phyloP scores from a whole-genome alignment of 306 rosid genomes.

The Canavalia ensiformis region DNA sequence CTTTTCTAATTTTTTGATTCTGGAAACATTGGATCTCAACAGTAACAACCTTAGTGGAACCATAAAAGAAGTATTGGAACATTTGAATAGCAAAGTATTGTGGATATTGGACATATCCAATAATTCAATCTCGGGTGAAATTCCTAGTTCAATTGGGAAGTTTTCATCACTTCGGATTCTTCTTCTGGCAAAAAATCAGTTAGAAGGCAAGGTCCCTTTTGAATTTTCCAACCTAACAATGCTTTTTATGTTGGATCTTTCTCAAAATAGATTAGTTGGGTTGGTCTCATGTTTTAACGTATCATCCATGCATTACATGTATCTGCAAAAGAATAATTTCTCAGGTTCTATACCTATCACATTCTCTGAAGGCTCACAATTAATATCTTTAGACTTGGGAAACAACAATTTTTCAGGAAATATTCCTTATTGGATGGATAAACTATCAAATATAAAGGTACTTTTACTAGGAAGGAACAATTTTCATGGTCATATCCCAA shows the following conservation, averaged over 20 bases:
- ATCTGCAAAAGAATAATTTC: slow-evolving; percentile 17
- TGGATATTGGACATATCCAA: not conserved
- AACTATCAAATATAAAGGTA: not conserved
- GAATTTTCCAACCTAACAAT: not conserved
- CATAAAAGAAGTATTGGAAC: not conserved
- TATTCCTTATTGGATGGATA: not conserved
- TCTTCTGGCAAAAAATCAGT: not conserved
- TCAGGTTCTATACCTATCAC: not conserved
- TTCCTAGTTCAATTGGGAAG: slow-evolving; percentile 19
- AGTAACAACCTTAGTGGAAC: slow-evolving; percentile 15
- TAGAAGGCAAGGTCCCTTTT: slow-evolving; percentile 32
- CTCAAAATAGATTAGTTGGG: slow-evolving; percentile 13
- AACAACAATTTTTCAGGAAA: slow-evolving; percentile 9
- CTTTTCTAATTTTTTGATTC: not conserved
- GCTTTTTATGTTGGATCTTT: not conserved
- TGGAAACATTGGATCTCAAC: not conserved
- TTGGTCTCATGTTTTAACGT: not conserved
- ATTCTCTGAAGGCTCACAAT: not conserved
- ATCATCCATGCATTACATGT: not conserved
- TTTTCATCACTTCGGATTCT: rapidly evolving
- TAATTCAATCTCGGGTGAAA: slow-evolving; percentile 26
- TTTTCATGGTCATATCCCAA: slow-evolving; percentile 31
- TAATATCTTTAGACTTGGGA: not conserved
- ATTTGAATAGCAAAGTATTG: not conserved
- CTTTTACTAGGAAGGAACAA: slow-evolving; percentile 24